Conservation (phyloP, 108 stramenopile genomes). For the Stephanodiscus triporus region DNA sequence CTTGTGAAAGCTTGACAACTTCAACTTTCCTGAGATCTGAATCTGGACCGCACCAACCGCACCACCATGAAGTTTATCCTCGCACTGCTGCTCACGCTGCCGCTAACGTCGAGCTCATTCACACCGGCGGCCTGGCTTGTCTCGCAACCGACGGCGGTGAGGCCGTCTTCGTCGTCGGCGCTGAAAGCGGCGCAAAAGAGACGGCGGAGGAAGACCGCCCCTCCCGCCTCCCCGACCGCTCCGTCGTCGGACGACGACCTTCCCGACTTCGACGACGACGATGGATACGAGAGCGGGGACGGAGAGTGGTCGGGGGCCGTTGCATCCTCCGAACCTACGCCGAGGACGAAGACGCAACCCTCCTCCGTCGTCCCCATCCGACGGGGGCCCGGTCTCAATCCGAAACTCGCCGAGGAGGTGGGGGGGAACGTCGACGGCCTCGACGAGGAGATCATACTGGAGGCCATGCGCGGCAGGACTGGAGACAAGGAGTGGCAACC, state of each 20-base stretch:
- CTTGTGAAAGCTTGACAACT: no score
- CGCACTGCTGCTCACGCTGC: constrained; percentile 3
- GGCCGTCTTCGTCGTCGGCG: constrained; percentile 14
- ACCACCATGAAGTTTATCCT: constrained; percentile 11
- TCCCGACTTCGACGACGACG: constrained; percentile 78
- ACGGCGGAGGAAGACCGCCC: constrained; percentile 35
- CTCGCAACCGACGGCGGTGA: neutral
- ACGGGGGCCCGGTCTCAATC: constrained; percentile 31
- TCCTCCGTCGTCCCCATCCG: constrained; percentile 15
- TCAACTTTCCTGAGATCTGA: no score
- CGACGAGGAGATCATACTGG: constrained; percentile 38
- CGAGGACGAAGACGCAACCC: neutral
- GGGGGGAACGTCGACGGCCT: constrained; percentile 50
- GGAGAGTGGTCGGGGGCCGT: constrained; percentile 36
- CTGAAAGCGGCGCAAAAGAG: constrained; percentile 34
- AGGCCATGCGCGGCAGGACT: constrained; percentile 39
- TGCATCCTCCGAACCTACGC: neutral
- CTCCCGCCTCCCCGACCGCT: constrained; percentile 8
- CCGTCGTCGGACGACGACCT: constrained; percentile 44
- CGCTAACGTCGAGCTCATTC: constrained; percentile 9
- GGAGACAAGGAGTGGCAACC: constrained; percentile 33
- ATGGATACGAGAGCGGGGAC: constrained; percentile 26
- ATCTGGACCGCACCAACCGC: no score
- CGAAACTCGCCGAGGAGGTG: constrained; percentile 42
- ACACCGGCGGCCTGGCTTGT: neutral